Evolutionary conservation across 306 rosid species (phyloP), one percentile per base, ranked within the genome.

Genomic region (Pachyrhizus erosus): DNA sequence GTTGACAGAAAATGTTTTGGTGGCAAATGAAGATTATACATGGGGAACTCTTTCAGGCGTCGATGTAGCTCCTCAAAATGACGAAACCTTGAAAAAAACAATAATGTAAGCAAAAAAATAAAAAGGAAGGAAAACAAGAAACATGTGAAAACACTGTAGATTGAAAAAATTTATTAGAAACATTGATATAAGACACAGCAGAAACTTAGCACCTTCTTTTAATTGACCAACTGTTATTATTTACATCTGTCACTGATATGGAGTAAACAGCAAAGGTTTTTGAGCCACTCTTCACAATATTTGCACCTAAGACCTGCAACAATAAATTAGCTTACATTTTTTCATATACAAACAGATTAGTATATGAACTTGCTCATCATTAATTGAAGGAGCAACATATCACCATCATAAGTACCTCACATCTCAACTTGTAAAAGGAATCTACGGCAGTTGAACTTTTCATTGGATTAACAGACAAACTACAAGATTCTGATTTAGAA

Each of bases 11-110:
- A 93, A 90, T 93, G 99, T 81, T 96, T 96, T 8, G 99, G 99
- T 29, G 99, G 99, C 90, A 96, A 88, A 83, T 93, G 94, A 86
- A 96, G 98, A 73, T 89, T 86, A 87, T 96, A 96, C 90, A 91
- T 95, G 2, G 94, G 87, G 87, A 92, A 96, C 87, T 90, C 97
- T 89, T 96, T 96, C 64, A 96, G 88, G 64, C 95, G 97, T 70
- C 97, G 90, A 86, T 93, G 99, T 74, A 96, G 90, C 91, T 96
- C 99, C 92, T 96, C 99, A 89, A 96, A 96, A 88, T 96, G 99
- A 54, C 99, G 93, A 89, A 96, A 96, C 92, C 99, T 96, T 60
- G 62, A 75, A 87, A 21, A 69, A 14, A 66, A 31, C 48, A 45
- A 77, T 10, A 68, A 26, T 33, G 70, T 66, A 68, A 77, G 81